A percentile compares a stretch with the other conserved stretches of the same genome.
Conservation (phyloP, 2,329 filamentous ascomycete species). For the Beauveria rudraprayagi region DNA sequence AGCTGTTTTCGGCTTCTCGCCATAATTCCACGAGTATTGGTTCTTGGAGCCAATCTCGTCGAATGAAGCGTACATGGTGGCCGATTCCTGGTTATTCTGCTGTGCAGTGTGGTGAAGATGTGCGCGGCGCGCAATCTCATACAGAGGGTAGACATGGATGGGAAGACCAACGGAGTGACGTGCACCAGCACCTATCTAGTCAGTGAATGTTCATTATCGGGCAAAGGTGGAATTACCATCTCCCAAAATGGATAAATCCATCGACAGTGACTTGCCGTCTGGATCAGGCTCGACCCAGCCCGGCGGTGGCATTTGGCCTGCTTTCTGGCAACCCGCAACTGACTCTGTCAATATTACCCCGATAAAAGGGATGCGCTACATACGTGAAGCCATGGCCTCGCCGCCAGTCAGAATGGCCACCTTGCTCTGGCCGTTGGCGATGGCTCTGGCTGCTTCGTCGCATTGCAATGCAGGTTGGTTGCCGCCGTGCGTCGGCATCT, state of each 20-base stretch:
- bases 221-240: conserved; percentile 16
- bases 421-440: conserved; percentile 44
- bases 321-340: conserved; percentile 27
- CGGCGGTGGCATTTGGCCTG: conserved; percentile 38
- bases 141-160: conserved; percentile 60
- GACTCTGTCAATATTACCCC: conserved; percentile 9
- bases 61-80: conserved; percentile 52
- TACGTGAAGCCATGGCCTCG: conserved; percentile 54
- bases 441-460: conserved; percentile 53
- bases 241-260: conserved; percentile 37
- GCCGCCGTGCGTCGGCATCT: conserved; percentile 52
- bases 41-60: conserved; percentile 46
- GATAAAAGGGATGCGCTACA: not conserved
- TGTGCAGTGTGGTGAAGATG: conserved; percentile 42
- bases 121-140: conserved; percentile 56
- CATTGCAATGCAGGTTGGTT: conserved; percentile 54
- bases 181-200: conserved; percentile 41
- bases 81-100: conserved; percentile 52
- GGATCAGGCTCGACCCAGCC: conserved; percentile 48
- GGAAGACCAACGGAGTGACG: conserved; percentile 52
- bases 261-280: conserved; percentile 36
- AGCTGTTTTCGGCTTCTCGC: conserved; percentile 34
- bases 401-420: conserved; percentile 55
- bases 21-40: conserved; percentile 50
- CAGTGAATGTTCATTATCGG: not conserved